Conservation (phyloP, 1,284 basidiomycete species). For the Rugiboletus extremiorientalis region DNA sequence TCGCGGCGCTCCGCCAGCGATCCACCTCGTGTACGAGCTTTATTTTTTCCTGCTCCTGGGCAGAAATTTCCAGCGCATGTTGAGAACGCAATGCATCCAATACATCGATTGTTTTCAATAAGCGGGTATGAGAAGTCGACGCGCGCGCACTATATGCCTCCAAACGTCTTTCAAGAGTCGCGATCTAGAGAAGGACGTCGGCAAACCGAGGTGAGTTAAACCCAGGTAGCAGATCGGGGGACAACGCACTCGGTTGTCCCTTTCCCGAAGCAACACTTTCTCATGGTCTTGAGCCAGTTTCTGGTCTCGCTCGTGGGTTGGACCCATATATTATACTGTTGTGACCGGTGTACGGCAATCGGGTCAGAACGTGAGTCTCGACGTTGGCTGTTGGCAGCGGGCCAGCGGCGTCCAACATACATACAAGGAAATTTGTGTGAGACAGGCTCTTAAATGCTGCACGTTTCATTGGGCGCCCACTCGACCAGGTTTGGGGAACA, state of each 20-base stretch:
- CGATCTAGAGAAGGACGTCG: conserved; percentile 32
- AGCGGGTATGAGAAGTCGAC: conserved; percentile 49
- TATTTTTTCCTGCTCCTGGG: conserved; percentile 36
- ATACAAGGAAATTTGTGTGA: conserved; percentile 19
- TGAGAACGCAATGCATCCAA: conserved; percentile 45
- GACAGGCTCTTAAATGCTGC: not conserved
- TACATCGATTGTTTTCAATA: conserved; percentile 51
- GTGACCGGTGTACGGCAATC: not conserved
- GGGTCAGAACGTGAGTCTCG: conserved; percentile 3
- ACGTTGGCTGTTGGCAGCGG: no score
- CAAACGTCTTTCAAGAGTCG: conserved; percentile 38
- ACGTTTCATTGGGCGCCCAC: not conserved
- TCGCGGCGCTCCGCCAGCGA: conserved; percentile 35
- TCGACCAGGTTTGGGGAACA: not conserved
- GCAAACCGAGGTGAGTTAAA: not conserved
- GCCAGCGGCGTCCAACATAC: conserved; percentile 5
- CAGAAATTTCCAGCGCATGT: conserved; percentile 44
- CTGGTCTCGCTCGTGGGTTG: conserved; percentile 20
- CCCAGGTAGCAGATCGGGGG: not conserved
- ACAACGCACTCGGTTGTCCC: conserved; percentile 33
- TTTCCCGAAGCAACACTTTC: conserved; percentile 22
- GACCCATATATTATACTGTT: conserved; percentile 24
- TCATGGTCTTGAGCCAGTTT: conserved; percentile 17
- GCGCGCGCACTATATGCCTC: conserved; percentile 42
- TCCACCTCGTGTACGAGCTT: conserved; percentile 42